phyloP scores from a whole-genome alignment of 2,329 filamentous ascomycete species.

The Lecanosticta acicola region DNA sequence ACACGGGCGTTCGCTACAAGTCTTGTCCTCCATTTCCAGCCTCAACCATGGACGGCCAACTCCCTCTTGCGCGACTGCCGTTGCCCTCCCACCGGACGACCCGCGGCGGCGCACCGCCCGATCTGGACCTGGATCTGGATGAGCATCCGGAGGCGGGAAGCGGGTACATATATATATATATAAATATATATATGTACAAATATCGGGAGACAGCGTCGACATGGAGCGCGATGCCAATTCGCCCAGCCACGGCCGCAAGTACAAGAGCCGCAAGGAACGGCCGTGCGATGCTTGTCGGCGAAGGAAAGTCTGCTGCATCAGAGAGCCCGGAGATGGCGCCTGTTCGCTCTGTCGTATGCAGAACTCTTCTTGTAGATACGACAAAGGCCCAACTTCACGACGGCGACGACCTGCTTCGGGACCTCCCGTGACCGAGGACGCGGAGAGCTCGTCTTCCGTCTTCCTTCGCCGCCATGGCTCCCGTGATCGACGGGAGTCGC shows the following conservation, averaged over 20 bases:
- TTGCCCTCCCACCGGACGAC: neutral
- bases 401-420: constrained; percentile 9
- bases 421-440: neutral
- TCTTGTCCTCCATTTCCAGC: neutral
- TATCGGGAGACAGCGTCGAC: no score
- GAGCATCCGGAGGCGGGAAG: neutral
- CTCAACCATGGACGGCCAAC: neutral
- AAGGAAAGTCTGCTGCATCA: constrained; percentile 22
- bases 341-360: constrained; percentile 20
- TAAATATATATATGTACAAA: no score
- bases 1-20: neutral
- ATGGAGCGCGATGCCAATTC: no score
- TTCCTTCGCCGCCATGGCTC: no score
- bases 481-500: neutral
- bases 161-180: no score
- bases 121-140: neutral
- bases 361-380: constrained; percentile 16
- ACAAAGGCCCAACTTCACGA: constrained; percentile 21
- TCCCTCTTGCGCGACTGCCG: neutral
- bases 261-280: constrained; percentile 22
- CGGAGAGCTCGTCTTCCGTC: neutral
- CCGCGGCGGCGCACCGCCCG: no score
- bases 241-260: constrained; percentile 13
- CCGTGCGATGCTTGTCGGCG: constrained; percentile 22
- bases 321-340: constrained; percentile 20